Conservation (phyloP, 176 grass and related monocot genomes). For the Rhynchospora pubera region DNA sequence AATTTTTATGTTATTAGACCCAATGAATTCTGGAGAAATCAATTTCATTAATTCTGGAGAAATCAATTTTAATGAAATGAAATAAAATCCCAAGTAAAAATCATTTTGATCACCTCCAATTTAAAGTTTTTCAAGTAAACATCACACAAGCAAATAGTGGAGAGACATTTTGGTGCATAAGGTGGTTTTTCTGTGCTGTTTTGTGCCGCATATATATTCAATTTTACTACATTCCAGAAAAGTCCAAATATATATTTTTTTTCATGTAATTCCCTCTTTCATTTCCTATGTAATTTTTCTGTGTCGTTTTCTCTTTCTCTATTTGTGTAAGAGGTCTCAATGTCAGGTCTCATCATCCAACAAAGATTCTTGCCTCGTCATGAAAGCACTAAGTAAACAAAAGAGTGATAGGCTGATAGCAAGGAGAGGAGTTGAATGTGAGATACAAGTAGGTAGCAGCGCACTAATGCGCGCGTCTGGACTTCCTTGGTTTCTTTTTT, state of each 20-base stretch:
- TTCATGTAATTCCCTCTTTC: not conserved
- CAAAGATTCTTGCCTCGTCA: slow-evolving; percentile 22
- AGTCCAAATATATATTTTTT: not conserved
- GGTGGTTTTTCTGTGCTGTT: slow-evolving; percentile 6
- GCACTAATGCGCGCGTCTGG: slow-evolving; percentile 5
- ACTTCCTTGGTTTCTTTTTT: not conserved
- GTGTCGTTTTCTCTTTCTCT: not conserved
- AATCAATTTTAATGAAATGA: too few species aligned
- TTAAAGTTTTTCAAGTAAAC: not conserved
- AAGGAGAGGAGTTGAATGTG: slow-evolving; percentile 7
- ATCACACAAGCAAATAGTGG: not conserved
- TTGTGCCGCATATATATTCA: not conserved
- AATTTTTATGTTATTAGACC: too few species aligned
- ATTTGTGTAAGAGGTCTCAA: not conserved
- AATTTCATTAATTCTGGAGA: too few species aligned
- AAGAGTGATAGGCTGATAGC: not conserved
- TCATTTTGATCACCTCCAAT: not conserved
- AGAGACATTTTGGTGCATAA: not conserved
- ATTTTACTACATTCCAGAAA: not conserved
- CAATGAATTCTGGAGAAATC: too few species aligned
- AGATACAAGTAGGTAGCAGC: slow-evolving; percentile 9
- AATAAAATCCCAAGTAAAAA: not conserved
- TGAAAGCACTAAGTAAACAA: slow-evolving; percentile 14
- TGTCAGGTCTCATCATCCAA: slow-evolving; percentile 21
- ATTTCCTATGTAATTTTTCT: not conserved